Base-by-base conservation (phyloP, 2,329 filamentous ascomycete species). In the Fusarium bactridioides region DNA sequence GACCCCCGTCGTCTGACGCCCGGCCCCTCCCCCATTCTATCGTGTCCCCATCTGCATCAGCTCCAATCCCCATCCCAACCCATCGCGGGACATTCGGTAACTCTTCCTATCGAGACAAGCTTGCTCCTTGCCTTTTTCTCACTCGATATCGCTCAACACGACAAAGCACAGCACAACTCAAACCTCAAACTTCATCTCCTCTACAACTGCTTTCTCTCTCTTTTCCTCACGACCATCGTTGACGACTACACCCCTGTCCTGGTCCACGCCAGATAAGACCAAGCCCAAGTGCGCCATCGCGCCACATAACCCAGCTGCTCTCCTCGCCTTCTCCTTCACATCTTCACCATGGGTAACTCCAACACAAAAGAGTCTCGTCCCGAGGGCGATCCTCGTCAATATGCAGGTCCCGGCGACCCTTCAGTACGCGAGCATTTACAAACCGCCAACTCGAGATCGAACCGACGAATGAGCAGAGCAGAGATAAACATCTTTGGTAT, bases 401-500 rank as follows among this genome's bases (percentile, higher is more conserved):
- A 76, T 41, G 64, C 71, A 25, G 61, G 67, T 7, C 69, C 72
- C n/a, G 73, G 70, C 29, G 75, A 79, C 41, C 64, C 73, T 13
- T 73, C 76, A 23, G 70, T 74, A 25, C 73, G 74, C 53, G 77
- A 77, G 35, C 63, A 74, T 51, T 44, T 69, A 35, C 67, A 68
- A 63, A 70, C 76, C 19, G 16, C 66, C 13, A 72, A 67, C 37
- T 37, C 67, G 35, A 74, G 78, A 60, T 70, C 75, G 37, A 73
- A 75, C 38, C 74, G 74, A 29, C 79, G 79, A 54, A 68, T 78
- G 53, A 84, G 82, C 70, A 81, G 87, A 25, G 80, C 81, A 13
- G 87, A 89, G 43, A 76, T 89, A 21, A 80, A 81, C 31, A 78
- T 87, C 16, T 80, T 89, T 33, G 84, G 84, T 25, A 74, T 88